Conservation (phyloP, 257 asterid species). For the Fraxinus cuspidata region DNA sequence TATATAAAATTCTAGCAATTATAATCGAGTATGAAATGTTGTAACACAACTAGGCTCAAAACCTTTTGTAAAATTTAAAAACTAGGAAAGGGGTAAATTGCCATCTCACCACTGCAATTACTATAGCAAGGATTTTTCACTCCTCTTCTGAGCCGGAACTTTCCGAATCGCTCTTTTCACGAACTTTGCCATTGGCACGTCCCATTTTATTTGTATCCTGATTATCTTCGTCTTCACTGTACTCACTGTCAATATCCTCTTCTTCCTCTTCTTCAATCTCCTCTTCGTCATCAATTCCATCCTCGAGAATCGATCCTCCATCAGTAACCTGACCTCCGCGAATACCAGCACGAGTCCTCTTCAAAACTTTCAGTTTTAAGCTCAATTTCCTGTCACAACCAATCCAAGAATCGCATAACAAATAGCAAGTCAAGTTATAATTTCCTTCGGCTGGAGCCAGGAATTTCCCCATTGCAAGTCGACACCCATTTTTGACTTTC, state of each 20-base stretch:
- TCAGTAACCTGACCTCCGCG: constrained; percentile 46
- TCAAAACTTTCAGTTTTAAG: constrained; percentile 62
- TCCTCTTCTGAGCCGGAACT: constrained; percentile 52
- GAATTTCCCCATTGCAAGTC: constrained; percentile 76
- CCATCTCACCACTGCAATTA: neutral
- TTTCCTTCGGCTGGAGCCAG: constrained; percentile 69
- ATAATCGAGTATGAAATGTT: neutral
- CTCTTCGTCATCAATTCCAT: constrained; percentile 61
- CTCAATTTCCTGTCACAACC: constrained; percentile 60
- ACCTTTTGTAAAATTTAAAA: neutral
- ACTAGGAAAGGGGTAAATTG: neutral
- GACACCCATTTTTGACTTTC: constrained; percentile 66
- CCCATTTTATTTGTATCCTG: constrained; percentile 28
- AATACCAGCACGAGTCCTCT: constrained; percentile 63
- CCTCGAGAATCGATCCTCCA: constrained; percentile 41
- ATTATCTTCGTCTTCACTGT: constrained; percentile 74
- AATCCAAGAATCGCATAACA: constrained; percentile 85
- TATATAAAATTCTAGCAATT: neutral
- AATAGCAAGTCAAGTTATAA: constrained; percentile 65
- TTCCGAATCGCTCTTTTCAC: constrained; percentile 44
- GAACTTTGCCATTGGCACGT: constrained; percentile 31
- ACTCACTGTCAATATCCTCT: constrained; percentile 78
- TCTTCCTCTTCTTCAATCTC: constrained; percentile 63
- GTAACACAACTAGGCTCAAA: neutral
- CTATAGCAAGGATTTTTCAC: constrained; percentile 20